Base-by-base conservation (phyloP, 2,329 filamentous ascomycete species). In the Fusarium verticillioides region DNA sequence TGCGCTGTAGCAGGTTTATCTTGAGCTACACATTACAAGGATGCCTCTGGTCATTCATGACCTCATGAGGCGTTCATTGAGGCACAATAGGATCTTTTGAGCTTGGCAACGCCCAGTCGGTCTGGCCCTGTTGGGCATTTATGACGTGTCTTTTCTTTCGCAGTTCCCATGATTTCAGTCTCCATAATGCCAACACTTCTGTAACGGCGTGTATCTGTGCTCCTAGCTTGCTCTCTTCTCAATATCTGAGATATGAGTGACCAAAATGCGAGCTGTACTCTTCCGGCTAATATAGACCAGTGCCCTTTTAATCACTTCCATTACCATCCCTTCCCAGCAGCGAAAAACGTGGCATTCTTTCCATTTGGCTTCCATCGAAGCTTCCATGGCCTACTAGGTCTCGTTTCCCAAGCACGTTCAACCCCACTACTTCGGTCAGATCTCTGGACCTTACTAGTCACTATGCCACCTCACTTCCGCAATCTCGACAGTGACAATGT, bases 11-110 rank as follows among this genome's bases (percentile, higher is more conserved):
- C 23, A 19, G 23, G 18, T 9, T 7, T 9, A 18, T 7, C 23
- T 26, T 6, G 4, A 2, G 2, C 18, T 13, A 5, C 1, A 9
- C 26, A 9, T 6, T 19, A 9, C 43, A 7, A 13, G 23, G 16
- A 46, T 26, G 11, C 11, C 2, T 26, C 23, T 46, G 0, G 23
- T 19, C 23, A 26, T 19, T 13, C 18, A 1, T 19, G 4, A 3
- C 19, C 7, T 46, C 2, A 1, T 46, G 43, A 26, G 43, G 18
- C 23, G 18, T 19, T 19, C 18, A 46, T 46, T 26, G n/a, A 21
- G 40, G 40, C 3, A 21, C 21, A n/a, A 42, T 15, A 9, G 43
- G 23, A 11, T 7, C 11, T 44, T 10, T 26, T 19, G 43, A 44
- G 23, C 43, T 44, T 19, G 18, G 18, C 43, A 44, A 19, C 18